Evolutionary conservation across 257 asterid genomes (phyloP), one percentile per base, ranked within the genome.

Genomic region (Jacaranda copaia): DNA sequence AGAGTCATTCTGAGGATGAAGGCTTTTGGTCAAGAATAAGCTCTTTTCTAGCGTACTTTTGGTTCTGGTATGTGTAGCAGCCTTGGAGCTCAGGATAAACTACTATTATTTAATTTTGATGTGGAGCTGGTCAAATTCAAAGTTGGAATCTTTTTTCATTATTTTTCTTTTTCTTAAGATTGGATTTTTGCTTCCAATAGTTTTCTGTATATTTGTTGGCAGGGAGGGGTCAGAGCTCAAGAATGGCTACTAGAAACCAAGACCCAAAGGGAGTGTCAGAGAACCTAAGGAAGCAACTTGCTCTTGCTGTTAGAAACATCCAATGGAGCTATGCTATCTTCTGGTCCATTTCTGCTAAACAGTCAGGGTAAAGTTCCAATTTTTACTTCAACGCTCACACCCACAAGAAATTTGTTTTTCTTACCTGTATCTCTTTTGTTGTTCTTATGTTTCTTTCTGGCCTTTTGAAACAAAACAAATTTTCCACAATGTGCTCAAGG

Each of bases 271-370:
- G 68, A 32, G 83, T 68, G 6, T 71, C 84, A 63, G 85, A 81
- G 45, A 87, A 79, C 75, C 84, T 93, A 35, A 93, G 87, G 81
- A 82, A 82, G 76, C 88, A 85, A 81, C 96, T 93, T 76, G 96
- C 96, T 81, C 64, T 85, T 75, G 95, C 98, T 71, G 88, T 88
- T 71, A 87, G 87, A 88, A 86, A 88, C 80, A 90, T 86, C 65
- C 92, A 90, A 69, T 93, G 98, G 98, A 88, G 92, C 83, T 93
- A 93, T 83, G 97, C 95, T 11, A 86, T 93, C 59, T 91, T 90
- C 81, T 93, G 98, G 98, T 88, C 98, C 51, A 48, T 80, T 83
- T 88, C 97, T 64, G 76, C 90, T 73, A 73, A 59, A 56, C 85
- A 89, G 40, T 83, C 90, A 3, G 97, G 96, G 98, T 93, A 93